These are phyloP conservation scores for Verticillium albo-atrum DNA, from an alignment of 2,329 filamentous ascomycete genomes.

Conservation along the genomic window DNA sequence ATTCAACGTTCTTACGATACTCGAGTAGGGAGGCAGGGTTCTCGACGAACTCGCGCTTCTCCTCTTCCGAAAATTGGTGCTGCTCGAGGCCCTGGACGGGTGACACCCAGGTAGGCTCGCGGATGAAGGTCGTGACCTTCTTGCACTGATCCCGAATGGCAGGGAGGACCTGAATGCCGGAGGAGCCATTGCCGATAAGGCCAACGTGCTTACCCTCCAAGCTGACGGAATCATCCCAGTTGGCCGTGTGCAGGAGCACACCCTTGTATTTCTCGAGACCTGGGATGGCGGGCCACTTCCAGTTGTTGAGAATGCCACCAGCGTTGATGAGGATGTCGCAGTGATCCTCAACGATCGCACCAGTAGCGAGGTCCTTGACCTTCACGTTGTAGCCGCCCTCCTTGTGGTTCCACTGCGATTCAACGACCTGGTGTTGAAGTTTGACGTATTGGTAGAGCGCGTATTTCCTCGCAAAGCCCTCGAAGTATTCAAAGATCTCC, in stretches of 20 bases:
- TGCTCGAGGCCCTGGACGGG: conserved; percentile 37
- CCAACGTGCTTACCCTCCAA: conserved; percentile 32
- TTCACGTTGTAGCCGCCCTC: conserved; percentile 28
- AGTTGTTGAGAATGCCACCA: conserved; percentile 43
- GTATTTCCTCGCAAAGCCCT: conserved; percentile 33
- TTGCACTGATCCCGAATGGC: conserved; percentile 37
- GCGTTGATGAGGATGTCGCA: conserved; percentile 46
- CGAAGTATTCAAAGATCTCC: conserved; percentile 43
- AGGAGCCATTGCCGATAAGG: conserved; percentile 38
- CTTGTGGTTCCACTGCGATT: conserved; percentile 29
- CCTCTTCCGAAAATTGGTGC: conserved; percentile 33
- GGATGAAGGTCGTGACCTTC: conserved; percentile 44
- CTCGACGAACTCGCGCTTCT: conserved; percentile 31
- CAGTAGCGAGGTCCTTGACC: conserved; percentile 22
- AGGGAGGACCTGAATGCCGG: conserved; percentile 42
- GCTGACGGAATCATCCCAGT: conserved; percentile 40
- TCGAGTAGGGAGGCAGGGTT: conserved; percentile 31
- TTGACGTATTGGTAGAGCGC: conserved; percentile 27
- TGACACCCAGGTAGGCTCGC: conserved; percentile 45
- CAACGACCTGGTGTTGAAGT: conserved; percentile 17
- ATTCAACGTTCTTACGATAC: conserved; percentile 39
- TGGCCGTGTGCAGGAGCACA: conserved; percentile 46
- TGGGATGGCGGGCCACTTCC: conserved; percentile 47
- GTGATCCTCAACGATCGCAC: conserved; percentile 26
- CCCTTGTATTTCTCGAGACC: conserved; percentile 42